Percentiles rank a stretch among this genome's conserved stretches.
phyloP scores from a whole-genome alignment of 768 basidiomycete species.

The Fibroporia radiculosa region DNA sequence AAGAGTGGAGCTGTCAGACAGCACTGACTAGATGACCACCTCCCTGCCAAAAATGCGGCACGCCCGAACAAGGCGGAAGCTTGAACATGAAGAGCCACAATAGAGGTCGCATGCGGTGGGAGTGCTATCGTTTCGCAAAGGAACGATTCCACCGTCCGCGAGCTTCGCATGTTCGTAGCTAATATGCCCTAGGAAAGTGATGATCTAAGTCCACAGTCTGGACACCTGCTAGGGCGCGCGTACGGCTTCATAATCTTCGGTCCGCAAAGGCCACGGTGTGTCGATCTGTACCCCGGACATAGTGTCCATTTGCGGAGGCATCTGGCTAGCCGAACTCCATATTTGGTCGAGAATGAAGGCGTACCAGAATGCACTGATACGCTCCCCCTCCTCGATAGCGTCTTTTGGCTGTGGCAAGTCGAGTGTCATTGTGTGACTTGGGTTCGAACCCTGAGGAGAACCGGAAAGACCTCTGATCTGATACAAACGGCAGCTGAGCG shows the following conservation, averaged over 20 bases:
- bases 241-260: conserved; percentile 16
- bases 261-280: conserved; percentile 21
- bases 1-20: not conserved
- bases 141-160: conserved; percentile 8
- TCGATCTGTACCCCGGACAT: conserved; percentile 9
- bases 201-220: not conserved
- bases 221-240: not conserved
- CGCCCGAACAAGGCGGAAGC: conserved; percentile 15
- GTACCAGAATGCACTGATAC: conserved; percentile 21
- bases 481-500: conserved; percentile 22
- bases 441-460: not conserved
- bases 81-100: conserved; percentile 16
- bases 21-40: conserved; percentile 14
- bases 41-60: conserved; percentile 11
- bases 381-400: conserved; percentile 17
- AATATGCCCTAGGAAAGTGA: conserved; percentile 6
- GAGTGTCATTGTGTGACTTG: conserved; percentile 3
- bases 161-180: not conserved
- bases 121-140: conserved; percentile 6
- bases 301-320: conserved; percentile 8
- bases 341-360: conserved; percentile 17
- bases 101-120: conserved; percentile 9
- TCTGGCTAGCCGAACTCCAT: conserved; percentile 17
- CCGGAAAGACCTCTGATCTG: conserved; percentile 13
- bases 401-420: conserved; percentile 8